Conservation (phyloP, 179 eudicot species). For the Silene coronaria region DNA sequence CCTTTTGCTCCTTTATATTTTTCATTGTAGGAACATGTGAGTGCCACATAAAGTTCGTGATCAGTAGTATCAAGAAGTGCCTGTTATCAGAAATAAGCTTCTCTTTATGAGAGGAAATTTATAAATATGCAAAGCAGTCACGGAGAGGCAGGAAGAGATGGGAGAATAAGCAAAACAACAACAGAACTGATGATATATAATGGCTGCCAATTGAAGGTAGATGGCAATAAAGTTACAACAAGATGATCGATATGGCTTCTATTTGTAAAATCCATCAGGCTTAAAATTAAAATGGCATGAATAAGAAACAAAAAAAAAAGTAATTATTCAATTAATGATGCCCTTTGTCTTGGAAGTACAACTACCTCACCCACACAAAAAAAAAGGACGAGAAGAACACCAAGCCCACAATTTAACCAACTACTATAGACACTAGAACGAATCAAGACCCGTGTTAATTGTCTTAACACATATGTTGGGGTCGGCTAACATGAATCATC, state of each 20-base stretch:
- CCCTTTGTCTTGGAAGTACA: neutral
- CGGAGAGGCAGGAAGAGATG: neutral
- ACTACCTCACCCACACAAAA: too few species aligned
- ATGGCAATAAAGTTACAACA: neutral
- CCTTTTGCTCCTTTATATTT: slow-evolving; percentile 65
- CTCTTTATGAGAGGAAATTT: neutral
- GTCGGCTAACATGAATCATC: too few species aligned
- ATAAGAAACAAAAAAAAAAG: neutral
- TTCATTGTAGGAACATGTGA: slow-evolving; percentile 69
- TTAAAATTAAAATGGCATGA: neutral
- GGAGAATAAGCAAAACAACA: neutral
- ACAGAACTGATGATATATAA: neutral
- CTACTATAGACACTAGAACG: neutral
- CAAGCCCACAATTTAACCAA: neutral
- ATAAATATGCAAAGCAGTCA: neutral
- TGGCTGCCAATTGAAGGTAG: neutral
- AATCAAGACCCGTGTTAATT: too few species aligned
- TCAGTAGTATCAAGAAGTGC: slow-evolving; percentile 76
- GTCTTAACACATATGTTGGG: too few species aligned
- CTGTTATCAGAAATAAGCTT: slow-evolving; percentile 36
- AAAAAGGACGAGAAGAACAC: too few species aligned
- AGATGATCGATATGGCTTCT: neutral
- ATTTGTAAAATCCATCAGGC: neutral
- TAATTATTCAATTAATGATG: neutral
- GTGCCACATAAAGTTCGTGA: slow-evolving; percentile 74